Percentiles rank a stretch among this genome's conserved stretches.
These are phyloP conservation scores for Adansonia rubrostipa DNA, from an alignment of 441 rosid genomes.

Conservation along the genomic window DNA sequence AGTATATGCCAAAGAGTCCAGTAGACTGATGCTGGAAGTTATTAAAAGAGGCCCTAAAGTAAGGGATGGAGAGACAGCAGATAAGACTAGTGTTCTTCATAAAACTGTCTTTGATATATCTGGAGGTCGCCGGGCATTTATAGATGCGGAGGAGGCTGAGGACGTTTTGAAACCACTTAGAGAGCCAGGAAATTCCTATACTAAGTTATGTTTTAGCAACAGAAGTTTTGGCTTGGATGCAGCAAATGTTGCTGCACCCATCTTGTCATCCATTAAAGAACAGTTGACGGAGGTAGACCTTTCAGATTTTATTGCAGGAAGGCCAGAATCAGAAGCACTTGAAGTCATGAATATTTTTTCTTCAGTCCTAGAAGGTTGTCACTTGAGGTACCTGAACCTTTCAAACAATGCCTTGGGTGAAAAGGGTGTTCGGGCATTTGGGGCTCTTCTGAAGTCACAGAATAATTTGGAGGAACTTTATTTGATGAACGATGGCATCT, in stretches of 20 bases:
- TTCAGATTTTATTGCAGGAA: constrained; percentile 20
- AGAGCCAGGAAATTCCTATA: constrained; percentile 47
- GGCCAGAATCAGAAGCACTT: constrained; percentile 69
- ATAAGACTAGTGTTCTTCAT: constrained; percentile 24
- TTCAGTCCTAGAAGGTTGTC: constrained; percentile 61
- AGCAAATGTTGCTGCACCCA: constrained; percentile 55
- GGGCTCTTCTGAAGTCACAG: constrained; percentile 57
- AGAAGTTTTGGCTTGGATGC: constrained; percentile 70
- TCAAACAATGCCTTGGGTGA: constrained; percentile 76
- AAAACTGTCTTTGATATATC: constrained; percentile 59
- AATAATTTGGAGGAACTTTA: constrained; percentile 59
- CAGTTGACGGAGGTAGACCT: not conserved
- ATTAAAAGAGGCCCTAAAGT: constrained; percentile 61
- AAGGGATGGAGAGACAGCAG: constrained; percentile 41
- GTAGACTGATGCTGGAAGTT: constrained; percentile 63
- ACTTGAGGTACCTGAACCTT: constrained; percentile 55
- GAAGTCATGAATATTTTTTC: constrained; percentile 66
- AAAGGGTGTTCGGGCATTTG: constrained; percentile 70
- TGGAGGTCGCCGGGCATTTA: constrained; percentile 61
- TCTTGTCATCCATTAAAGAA: constrained; percentile 22
- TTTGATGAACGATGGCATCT: constrained; percentile 68
- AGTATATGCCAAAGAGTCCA: constrained; percentile 67
- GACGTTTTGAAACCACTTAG: constrained; percentile 52
- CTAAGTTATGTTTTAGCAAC: constrained; percentile 62
- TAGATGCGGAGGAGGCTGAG: constrained; percentile 62